Evolutionary conservation across 2,329 filamentous ascomycete species (phyloP).

Genomic region (Chaetomiaceae sp.): DNA sequence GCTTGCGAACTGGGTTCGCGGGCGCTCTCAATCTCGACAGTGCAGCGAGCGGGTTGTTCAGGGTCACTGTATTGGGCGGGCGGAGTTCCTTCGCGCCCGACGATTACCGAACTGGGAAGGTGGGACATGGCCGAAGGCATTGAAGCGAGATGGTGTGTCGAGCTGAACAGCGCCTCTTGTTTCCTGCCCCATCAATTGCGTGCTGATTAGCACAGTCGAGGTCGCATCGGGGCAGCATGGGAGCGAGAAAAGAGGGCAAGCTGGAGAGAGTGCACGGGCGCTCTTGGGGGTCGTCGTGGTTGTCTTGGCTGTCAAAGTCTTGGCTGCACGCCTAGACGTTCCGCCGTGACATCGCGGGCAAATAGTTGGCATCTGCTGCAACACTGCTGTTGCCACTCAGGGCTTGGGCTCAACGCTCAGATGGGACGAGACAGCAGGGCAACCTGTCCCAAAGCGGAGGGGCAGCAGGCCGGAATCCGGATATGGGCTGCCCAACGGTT

Average conservation of each 20-base stretch:
- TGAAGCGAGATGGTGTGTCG: conserved; percentile 4
- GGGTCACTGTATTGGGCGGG: neutral
- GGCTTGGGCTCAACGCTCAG: neutral
- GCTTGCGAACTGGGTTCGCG: neutral
- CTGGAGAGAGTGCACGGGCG: too few species aligned
- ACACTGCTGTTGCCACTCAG: neutral
- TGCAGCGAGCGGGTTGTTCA: neutral
- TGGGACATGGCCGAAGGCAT: neutral
- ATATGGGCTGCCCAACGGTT: conserved; percentile 9
- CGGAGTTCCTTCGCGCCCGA: neutral
- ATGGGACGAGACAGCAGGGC: neutral
- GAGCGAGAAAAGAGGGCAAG: too few species aligned
- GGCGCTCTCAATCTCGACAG: neutral
- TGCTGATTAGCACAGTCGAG: neutral
- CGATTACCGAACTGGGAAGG: conserved; percentile 9
- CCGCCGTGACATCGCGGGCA: conserved; percentile 9
- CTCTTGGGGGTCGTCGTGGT: too few species aligned
- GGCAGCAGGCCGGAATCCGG: neutral
- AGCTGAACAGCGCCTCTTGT: neutral
- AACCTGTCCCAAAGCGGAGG: conserved; percentile 7
- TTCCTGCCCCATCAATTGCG: neutral
- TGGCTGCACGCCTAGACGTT: neutral
- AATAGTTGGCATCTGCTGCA: neutral
- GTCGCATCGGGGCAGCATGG: too few species aligned
- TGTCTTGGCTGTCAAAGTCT: neutral